phyloP scores from a whole-genome alignment of 2,329 filamentous ascomycete genomes.

The Pyricularia grisea region DNA sequence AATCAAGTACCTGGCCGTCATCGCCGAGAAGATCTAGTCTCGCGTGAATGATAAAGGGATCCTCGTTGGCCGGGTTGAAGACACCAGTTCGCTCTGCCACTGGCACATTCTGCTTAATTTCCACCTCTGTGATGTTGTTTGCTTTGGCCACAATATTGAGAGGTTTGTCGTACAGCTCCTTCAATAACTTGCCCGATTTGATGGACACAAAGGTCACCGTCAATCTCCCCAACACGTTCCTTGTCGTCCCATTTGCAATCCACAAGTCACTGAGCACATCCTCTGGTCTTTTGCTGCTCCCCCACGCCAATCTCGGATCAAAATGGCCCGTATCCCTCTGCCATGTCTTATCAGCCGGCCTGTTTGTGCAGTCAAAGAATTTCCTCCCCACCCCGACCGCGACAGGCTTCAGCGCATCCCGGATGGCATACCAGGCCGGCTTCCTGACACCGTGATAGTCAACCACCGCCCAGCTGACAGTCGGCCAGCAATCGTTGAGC shows the following conservation, averaged over 20 bases:
- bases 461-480: conserved; percentile 68
- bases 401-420: conserved; percentile 49
- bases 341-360: conserved; percentile 10
- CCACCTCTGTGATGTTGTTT: conserved; percentile 30
- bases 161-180: conserved; percentile 13
- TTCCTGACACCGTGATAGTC: conserved; percentile 57
- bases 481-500: conserved; percentile 81
- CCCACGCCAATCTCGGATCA: conserved; percentile 23
- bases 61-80: conserved; percentile 3
- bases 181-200: conserved; percentile 25
- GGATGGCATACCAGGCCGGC: conserved; percentile 37
- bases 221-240: conserved; percentile 17
- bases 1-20: conserved; percentile 25
- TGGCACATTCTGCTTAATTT: conserved; percentile 22
- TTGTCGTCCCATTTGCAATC: conserved; percentile 24
- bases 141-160: conserved; percentile 15
- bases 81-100: conserved; percentile 5
- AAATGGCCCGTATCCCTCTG: conserved; percentile 25
- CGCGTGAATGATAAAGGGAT: conserved; percentile 25
- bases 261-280: conserved; percentile 29
- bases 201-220: conserved; percentile 31
- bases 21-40: conserved; percentile 27
- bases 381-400: conserved; percentile 44
- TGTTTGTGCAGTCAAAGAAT: conserved; percentile 31
- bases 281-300: background rate